Evolutionary conservation across 2,329 filamentous ascomycete genomes (phyloP), one percentile per base, ranked within the genome.

Genomic region (Dichotomopilus funicola): DNA sequence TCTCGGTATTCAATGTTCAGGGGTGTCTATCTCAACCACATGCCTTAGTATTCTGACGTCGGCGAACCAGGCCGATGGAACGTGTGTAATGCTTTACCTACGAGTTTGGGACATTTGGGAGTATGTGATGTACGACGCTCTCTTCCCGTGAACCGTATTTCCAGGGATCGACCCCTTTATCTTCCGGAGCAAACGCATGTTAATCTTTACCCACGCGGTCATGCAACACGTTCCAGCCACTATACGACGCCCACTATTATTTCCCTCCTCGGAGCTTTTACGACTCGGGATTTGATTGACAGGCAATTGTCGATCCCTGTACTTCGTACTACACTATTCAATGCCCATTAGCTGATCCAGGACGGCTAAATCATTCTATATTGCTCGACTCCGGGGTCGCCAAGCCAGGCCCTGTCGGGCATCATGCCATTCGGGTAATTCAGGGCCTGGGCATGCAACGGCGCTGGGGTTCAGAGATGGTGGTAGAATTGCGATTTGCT

Each of bases 281-380:
- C 19, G 19, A 27, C 19, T 27, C 19, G 19, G 19, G 19, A 27
- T 27, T 12, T 53, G 51, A 47, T 41, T 13, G 19, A 40, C 9
- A 46, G 8, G 19, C 45, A 13, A 45, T 41, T 49, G 47, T 46
- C 38, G 42, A 55, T 46, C 53, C 43, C 47, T 50, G 13, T 38
- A 42, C 33, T 36, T 46, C 31, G 33, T 10, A 31, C 27, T 43
- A 48, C 38, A 6, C 38, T 51, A 9, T 48, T 56, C 48, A 56
- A 27, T 27, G 19, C 19, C 19, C 19, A 27, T 27, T 51, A 44
- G 44, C 43, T 47, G 44, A 44, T 31, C 36, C 13, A 35, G 19
- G n/a, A 34, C 34, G 49, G 54, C 49, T 52, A 56, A 56, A 56
- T 56, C 49, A 34, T 13, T 10, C 44, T 40, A 51, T 43, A 56